Evolutionary conservation across 2,329 filamentous ascomycete genomes (phyloP), one percentile per base, ranked within the genome.

Genomic region (Colletotrichum falcatum): DNA sequence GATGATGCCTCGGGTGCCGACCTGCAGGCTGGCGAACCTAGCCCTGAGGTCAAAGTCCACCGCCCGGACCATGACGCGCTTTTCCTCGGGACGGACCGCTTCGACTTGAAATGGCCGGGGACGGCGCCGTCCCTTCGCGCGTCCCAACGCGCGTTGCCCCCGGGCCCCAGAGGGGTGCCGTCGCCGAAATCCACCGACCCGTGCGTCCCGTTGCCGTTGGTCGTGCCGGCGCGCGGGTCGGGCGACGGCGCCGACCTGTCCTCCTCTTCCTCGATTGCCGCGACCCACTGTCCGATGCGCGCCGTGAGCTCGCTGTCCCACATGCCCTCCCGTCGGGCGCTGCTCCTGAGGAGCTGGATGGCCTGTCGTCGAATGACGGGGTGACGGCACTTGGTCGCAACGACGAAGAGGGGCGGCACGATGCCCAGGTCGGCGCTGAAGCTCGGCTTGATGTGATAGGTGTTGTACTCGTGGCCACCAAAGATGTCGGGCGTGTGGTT

Each of bases 371-470:
- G 86, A 42, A 87, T 83, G 1, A 80, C 74, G 0, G 86, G 84
- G 70, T 91, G 86, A 14, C 89, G 85, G 75, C 90, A 92, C 75
- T 91, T 91, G 8, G 88, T 91, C 8, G 88, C 90, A n/a, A 90
- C 87, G 6, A 91, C 85, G 73, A 89, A 92, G 1, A 92, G 83
- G 0, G 89, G 88, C 4, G 89, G 87, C 5, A 92, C 84, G 65
- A 92, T 88, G 23, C 90, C 90, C 14, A 90, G 78, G 61, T 91
- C 89, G 30, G 90, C 86, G 53, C 88, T 89, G 77, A 92, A 92
- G 73, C 86, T 88, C 1, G 88, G 86, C 76, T 88, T 89, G 75
- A 89, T 86, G 73, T 89, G 87, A 39, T 78, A 78, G 0, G 86
- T 81, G 8, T 81, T 81, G 67, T 84, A 85, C 39, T 81, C 80